A percentile compares a stretch with the other conserved stretches of the same genome.
Evolutionary conservation across 2,329 filamentous ascomycete genomes (phyloP).

Genomic region (Ceratocystis cacaofunesta): DNA sequence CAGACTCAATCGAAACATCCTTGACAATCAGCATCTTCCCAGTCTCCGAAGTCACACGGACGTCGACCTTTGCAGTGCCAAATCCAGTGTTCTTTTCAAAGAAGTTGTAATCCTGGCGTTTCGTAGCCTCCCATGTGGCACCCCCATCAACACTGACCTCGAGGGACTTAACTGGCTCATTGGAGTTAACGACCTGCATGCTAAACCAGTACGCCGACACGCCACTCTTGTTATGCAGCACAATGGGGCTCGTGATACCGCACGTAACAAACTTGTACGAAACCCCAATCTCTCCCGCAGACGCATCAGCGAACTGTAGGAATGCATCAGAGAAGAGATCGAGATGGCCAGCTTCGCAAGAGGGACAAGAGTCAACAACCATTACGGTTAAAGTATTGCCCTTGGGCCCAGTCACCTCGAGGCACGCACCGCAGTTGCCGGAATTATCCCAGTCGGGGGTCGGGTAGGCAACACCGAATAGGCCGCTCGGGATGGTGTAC

Average conservation of each 20-base stretch:
- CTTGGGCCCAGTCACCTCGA: constrained; percentile 41
- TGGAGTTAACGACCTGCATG: constrained; percentile 48
- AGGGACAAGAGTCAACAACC: constrained; percentile 37
- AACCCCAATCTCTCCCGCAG: constrained; percentile 25
- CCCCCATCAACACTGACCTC: constrained; percentile 49
- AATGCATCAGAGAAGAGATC: constrained; percentile 33
- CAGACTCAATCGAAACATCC: constrained; percentile 30
- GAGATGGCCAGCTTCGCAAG: constrained; percentile 28
- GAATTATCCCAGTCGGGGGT: constrained; percentile 41
- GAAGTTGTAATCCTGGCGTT: constrained; percentile 42
- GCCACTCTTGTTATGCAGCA: constrained; percentile 32
- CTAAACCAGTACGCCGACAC: constrained; percentile 30
- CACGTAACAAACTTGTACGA: constrained; percentile 28
- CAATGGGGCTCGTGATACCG: constrained; percentile 29
- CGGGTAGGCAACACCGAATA: constrained; percentile 49
- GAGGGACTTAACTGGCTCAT: constrained; percentile 38
- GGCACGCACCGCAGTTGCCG: constrained; percentile 45
- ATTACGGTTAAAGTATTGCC: constrained; percentile 48
- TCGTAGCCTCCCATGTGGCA: constrained; percentile 41
- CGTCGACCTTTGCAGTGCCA: constrained; percentile 36
- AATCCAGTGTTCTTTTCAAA: constrained; percentile 46
- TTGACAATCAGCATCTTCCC: constrained; percentile 38
- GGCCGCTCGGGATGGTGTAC: constrained; percentile 43
- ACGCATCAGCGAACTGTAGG: constrained; percentile 25
- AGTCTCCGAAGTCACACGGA: constrained; percentile 39